Percentiles rank a stretch among this genome's conserved stretches.
These are phyloP conservation scores for Fomitopsis pinicola DNA, from an alignment of 1,284 basidiomycete genomes.

Conservation along the genomic window DNA sequence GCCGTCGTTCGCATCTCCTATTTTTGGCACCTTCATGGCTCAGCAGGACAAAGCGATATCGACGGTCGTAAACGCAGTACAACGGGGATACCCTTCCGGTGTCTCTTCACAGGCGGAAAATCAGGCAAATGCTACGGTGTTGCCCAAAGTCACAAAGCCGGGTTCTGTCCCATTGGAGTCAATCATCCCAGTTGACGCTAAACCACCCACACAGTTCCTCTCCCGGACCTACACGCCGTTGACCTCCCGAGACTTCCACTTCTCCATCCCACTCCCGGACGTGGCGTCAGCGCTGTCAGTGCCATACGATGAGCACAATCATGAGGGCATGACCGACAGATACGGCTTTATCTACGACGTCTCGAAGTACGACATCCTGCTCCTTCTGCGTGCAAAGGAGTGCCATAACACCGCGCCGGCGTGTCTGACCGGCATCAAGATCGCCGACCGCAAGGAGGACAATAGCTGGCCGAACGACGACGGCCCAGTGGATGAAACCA, in stretches of 20 bases:
- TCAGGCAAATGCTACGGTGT: slow-evolving; percentile 5
- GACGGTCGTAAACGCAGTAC: slow-evolving; percentile 22
- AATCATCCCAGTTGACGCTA: slow-evolving; percentile 81
- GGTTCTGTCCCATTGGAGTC: slow-evolving; percentile 84
- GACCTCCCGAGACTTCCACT: slow-evolving; percentile 63
- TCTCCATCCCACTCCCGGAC: slow-evolving; percentile 57
- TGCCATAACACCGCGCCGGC: slow-evolving; percentile 76
- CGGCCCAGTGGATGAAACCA: slow-evolving; percentile 24
- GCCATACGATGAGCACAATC: slow-evolving; percentile 48
- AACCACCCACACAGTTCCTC: slow-evolving; percentile 83
- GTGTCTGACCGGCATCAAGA: slow-evolving; percentile 82
- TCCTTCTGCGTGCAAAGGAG: slow-evolving; percentile 70
- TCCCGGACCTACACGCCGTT: slow-evolving; percentile 69
- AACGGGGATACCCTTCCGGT: slow-evolving; percentile 21
- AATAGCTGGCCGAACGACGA: slow-evolving; percentile 70
- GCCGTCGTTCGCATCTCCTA: slow-evolving; percentile 40
- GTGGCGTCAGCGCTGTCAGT: slow-evolving; percentile 52
- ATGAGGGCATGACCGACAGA: slow-evolving; percentile 80
- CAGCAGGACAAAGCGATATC: slow-evolving; percentile 44
- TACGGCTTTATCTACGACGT: slow-evolving; percentile 96
- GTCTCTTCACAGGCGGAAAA: slow-evolving; percentile 13
- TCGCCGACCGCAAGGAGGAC: slow-evolving; percentile 76
- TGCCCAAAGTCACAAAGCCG: slow-evolving; percentile 18
- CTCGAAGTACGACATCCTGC: slow-evolving; percentile 73
- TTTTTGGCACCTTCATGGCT: slow-evolving; percentile 54